A percentile compares a stretch with the other conserved stretches of the same genome.
Evolutionary conservation across 1,139 yeast genomes (phyloP).

Genomic region (Geotrichum cucujoidarum): DNA sequence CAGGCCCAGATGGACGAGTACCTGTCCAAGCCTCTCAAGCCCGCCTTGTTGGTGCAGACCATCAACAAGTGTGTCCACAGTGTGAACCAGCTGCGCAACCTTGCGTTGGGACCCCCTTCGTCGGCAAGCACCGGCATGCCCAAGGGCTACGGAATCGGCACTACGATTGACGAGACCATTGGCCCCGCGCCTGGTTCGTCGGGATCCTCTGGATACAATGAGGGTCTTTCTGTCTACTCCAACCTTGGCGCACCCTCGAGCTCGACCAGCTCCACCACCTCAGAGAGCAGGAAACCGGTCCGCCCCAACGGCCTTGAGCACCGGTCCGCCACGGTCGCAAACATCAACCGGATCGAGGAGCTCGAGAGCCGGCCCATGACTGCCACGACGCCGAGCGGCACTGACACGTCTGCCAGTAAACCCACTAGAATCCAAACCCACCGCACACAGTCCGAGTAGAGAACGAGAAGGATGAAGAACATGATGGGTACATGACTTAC

Average conservation of each 20-base stretch:
- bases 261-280: not conserved
- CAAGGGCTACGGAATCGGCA: conserved; percentile 21
- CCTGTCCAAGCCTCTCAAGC: conserved; percentile 80
- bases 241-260: not conserved
- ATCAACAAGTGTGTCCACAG: conserved; percentile 73
- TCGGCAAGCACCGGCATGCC: conserved; percentile 18
- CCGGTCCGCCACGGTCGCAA: not conserved
- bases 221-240: not conserved
- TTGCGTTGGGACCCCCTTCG: conserved; percentile 38
- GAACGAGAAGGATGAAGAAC: no score
- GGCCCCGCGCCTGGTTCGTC: conserved; percentile 34
- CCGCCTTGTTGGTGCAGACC: conserved; percentile 74
- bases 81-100: conserved; percentile 38
- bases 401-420: not conserved
- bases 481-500: no score
- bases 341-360: not conserved
- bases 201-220: conserved; percentile 40
- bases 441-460: conserved; percentile 3
- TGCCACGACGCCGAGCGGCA: not conserved
- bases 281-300: not conserved
- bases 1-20: conserved; percentile 91
- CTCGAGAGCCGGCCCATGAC: not conserved
- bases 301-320: not conserved
- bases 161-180: conserved; percentile 18
- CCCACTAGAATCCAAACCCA: not conserved